Evolutionary conservation across 202 grass and related monocot species (phyloP).

Genomic region (Zizania palustris): DNA sequence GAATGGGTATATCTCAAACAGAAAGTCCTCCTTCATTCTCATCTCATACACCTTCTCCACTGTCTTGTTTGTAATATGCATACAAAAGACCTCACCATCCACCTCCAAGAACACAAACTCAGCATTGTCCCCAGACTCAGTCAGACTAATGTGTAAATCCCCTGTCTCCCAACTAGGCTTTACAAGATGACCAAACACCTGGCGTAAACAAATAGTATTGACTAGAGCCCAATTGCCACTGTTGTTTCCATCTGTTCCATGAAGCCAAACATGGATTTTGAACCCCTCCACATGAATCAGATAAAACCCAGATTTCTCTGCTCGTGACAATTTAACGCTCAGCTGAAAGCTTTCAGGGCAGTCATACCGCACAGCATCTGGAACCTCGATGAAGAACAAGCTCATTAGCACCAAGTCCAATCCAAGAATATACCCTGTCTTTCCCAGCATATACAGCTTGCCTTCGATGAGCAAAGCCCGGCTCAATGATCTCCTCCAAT

Average conservation of each 20-base stretch:
- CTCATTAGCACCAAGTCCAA: conserved; percentile 15
- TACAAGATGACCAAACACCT: conserved; percentile 21
- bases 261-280: conserved; percentile 26
- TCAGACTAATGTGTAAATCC: neutral
- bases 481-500: neutral
- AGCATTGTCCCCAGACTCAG: conserved; percentile 22
- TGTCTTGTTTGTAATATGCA: conserved; percentile 15
- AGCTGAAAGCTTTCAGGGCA: neutral
- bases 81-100: conserved; percentile 15
- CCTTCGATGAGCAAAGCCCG: conserved; percentile 10
- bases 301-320: conserved; percentile 7
- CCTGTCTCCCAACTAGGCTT: conserved; percentile 22
- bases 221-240: conserved; percentile 11
- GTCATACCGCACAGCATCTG: neutral
- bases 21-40: neutral
- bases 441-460: conserved; percentile 29
- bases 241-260: neutral
- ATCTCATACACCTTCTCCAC: conserved; percentile 28
- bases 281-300: conserved; percentile 11
- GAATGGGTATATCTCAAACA: conserved; percentile 10
- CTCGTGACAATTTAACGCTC: neutral
- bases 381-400: conserved; percentile 31
- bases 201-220: conserved; percentile 9
- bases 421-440: conserved; percentile 19
- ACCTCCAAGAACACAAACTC: conserved; percentile 41